phyloP scores from a whole-genome alignment of 2,329 filamentous ascomycete species.

The Curvularia sp. region DNA sequence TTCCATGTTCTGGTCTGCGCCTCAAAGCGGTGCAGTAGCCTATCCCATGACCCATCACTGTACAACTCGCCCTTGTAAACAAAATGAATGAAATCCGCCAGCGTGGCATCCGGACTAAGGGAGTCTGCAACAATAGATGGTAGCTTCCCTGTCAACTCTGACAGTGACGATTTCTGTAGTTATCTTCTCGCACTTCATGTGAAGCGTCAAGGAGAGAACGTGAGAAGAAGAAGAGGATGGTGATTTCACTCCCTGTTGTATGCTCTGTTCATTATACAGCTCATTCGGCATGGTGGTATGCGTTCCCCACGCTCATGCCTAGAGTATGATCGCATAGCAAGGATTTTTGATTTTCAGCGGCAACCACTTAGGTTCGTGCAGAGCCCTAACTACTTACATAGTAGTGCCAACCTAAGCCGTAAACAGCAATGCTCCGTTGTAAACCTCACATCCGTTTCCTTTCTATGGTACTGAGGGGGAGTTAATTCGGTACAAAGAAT shows the following conservation, averaged over 20 bases:
- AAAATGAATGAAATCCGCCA: neutral
- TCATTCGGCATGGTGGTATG: neutral
- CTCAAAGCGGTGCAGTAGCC: constrained; percentile 4
- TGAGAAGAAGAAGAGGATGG: neutral
- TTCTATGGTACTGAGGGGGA: neutral
- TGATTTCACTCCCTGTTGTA: neutral
- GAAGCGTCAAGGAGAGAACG: neutral
- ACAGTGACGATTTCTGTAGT: neutral
- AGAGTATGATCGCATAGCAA: neutral
- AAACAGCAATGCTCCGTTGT: constrained; percentile 5
- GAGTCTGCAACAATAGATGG: neutral
- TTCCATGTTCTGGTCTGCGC: constrained; percentile 21
- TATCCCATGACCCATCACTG: neutral
- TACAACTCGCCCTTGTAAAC: neutral
- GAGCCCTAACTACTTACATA: neutral
- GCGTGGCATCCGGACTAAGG: neutral
- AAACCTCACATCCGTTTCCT: neutral
- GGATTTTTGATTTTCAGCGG: neutral
- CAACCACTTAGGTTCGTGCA: neutral
- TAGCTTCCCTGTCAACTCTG: neutral
- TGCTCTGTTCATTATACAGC: neutral
- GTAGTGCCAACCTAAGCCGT: constrained; percentile 1
- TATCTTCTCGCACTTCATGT: no score
- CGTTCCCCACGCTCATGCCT: neutral
- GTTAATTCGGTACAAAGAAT: neutral